Percentiles rank a stretch among this genome's conserved stretches.
phyloP scores from a whole-genome alignment of 208 protist genomes.

The Leishmania amazonensis region DNA sequence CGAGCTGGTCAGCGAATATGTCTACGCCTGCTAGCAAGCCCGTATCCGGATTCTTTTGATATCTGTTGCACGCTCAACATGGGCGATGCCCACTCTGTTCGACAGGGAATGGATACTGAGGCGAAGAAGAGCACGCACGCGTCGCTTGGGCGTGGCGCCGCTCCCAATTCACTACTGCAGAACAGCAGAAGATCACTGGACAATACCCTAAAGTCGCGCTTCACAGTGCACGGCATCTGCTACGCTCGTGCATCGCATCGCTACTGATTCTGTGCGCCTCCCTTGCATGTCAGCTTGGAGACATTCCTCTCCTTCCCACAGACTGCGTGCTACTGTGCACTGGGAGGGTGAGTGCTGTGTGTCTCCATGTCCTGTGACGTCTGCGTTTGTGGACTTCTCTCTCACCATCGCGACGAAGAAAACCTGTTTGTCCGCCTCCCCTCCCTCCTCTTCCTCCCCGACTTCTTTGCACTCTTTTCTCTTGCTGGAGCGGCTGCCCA shows the following conservation, averaged over 20 bases:
- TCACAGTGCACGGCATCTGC: not conserved
- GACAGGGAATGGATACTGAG: not conserved
- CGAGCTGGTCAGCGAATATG: conserved; percentile 14
- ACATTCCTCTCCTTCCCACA: not conserved
- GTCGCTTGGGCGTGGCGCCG: not conserved
- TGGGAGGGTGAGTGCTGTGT: not conserved
- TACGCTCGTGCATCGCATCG: not conserved
- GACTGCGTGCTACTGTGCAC: not conserved
- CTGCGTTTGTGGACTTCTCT: not conserved
- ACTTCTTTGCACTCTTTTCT: not conserved
- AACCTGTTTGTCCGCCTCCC: not conserved
- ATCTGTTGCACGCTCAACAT: not conserved
- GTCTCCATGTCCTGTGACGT: not conserved
- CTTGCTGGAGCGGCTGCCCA: not conserved
- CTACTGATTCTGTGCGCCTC: not conserved
- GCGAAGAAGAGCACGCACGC: not conserved
- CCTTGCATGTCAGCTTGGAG: not conserved
- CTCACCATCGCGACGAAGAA: not conserved
- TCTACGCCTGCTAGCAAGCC: conserved; percentile 14
- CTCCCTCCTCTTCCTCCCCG: not conserved
- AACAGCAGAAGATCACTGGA: not conserved
- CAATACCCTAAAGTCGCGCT: not conserved
- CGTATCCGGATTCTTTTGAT: not conserved
- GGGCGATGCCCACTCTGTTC: not conserved
- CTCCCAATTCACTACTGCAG: not conserved